Conservation (phyloP, 768 basidiomycete species). For the Pluteus cervinus region DNA sequence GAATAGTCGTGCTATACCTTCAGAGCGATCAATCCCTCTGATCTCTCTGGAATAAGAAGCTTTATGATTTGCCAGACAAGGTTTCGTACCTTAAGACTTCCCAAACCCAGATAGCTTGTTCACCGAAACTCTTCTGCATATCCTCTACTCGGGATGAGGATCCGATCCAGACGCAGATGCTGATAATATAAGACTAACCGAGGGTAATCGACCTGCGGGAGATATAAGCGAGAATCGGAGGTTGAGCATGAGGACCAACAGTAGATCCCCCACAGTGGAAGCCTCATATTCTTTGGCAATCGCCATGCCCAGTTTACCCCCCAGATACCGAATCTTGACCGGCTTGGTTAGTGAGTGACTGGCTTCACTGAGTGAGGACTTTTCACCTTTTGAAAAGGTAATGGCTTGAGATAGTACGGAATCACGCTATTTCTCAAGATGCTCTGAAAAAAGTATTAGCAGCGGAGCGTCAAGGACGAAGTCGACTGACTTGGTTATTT, state of each 20-base stretch:
- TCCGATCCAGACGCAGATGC: not conserved
- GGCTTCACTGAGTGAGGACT: not conserved
- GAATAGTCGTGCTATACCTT: conserved; percentile 46
- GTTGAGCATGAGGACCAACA: conserved; percentile 45
- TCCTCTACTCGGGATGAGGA: conserved; percentile 43
- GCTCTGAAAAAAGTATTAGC: conserved; percentile 40
- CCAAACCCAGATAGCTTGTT: conserved; percentile 85
- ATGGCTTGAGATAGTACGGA: conserved; percentile 74
- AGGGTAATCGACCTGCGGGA: conserved; percentile 46
- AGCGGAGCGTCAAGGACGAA: not conserved
- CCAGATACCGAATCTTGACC: conserved; percentile 82
- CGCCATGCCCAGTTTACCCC: conserved; percentile 89
- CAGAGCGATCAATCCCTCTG: conserved; percentile 82
- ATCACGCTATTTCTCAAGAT: conserved; percentile 81
- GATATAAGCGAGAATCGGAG: not conserved
- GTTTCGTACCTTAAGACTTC: conserved; percentile 72
- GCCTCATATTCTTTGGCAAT: conserved; percentile 86
- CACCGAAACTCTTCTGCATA: conserved; percentile 77
- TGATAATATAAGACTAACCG: conserved; percentile 30
- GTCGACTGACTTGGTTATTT: conserved; percentile 62
- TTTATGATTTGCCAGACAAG: not conserved
- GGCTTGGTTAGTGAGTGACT: not conserved
- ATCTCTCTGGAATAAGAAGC: conserved; percentile 4
- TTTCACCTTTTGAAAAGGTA: conserved; percentile 81
- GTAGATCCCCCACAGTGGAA: conserved; percentile 82